Conservation (phyloP, 768 basidiomycete species). For the Tulasnella sp. region DNA sequence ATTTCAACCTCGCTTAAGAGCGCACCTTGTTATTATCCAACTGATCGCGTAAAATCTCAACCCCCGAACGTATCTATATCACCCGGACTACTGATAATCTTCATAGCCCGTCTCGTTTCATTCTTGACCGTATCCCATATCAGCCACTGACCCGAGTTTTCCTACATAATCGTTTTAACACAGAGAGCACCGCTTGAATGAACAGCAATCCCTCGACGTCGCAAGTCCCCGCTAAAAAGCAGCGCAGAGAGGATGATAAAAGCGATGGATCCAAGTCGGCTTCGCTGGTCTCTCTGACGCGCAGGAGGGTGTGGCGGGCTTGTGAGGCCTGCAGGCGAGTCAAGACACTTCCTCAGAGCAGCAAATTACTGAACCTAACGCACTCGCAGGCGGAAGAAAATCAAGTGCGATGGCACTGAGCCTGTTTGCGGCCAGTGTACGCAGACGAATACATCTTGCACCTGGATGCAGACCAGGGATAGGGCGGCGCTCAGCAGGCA, state of each 20-base stretch:
- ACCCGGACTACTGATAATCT: too few relatives aligned
- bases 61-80: too few relatives aligned
- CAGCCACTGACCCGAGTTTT: background rate
- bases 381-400: conserved; percentile 67
- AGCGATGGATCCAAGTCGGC: conserved; percentile 47
- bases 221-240: conserved; percentile 45
- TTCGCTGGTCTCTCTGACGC: conserved; percentile 49
- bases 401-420: conserved; percentile 83
- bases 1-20: too few relatives aligned
- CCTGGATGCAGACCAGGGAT: conserved; percentile 87
- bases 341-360: conserved; percentile 2
- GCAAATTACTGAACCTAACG: conserved; percentile 16
- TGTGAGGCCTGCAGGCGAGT: conserved; percentile 80
- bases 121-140: background rate
- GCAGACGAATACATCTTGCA: conserved; percentile 63
- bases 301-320: conserved; percentile 75
- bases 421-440: conserved; percentile 77
- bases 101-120: too few relatives aligned
- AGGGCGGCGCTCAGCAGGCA: conserved; percentile 82
- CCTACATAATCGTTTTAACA: too few relatives aligned
- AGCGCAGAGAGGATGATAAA: conserved; percentile 52
- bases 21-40: too few relatives aligned
- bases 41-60: too few relatives aligned
- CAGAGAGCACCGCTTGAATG: conserved; percentile 29
- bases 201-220: conserved; percentile 34